A percentile compares a stretch with the other conserved stretches of the same genome.
phyloP scores from a whole-genome alignment of 208 protist genomes.

The Phytomonas serpens region DNA sequence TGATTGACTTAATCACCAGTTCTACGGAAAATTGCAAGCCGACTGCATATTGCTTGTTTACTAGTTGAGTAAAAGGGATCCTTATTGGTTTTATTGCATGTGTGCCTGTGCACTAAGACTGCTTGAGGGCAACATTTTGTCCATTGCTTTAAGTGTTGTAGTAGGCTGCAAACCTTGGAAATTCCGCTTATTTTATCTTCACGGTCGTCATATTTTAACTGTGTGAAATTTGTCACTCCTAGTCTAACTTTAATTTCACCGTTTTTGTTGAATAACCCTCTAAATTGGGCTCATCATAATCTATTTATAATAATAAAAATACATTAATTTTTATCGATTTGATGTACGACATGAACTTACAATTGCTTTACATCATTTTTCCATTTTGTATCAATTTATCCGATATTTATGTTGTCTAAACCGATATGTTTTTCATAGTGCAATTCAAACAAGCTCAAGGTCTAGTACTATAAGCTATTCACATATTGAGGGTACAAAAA shows the following conservation, averaged over 20 bases:
- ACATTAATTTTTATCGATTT: background rate
- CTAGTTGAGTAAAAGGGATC: background rate
- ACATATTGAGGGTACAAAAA: background rate
- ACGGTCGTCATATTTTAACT: background rate
- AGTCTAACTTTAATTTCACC: background rate
- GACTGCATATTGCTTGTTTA: background rate
- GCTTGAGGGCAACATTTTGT: background rate
- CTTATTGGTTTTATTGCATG: background rate
- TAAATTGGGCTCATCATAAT: background rate
- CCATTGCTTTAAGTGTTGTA: background rate
- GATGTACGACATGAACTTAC: background rate
- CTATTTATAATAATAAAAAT: background rate
- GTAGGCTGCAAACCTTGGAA: background rate
- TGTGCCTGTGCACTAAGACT: background rate
- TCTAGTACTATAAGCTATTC: background rate
- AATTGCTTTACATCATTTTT: background rate
- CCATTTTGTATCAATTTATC: background rate
- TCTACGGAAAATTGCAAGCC: background rate
- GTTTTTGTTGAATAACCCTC: background rate
- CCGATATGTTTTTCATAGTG: background rate
- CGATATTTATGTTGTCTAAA: background rate
- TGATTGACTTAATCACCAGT: background rate
- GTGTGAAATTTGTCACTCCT: background rate
- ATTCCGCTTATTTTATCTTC: background rate
- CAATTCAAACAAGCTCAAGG: background rate